Percentiles rank a stretch among this genome's conserved stretches.
Evolutionary conservation across 2,329 filamentous ascomycete species (phyloP).

Genomic region (Phialophora chinensis): DNA sequence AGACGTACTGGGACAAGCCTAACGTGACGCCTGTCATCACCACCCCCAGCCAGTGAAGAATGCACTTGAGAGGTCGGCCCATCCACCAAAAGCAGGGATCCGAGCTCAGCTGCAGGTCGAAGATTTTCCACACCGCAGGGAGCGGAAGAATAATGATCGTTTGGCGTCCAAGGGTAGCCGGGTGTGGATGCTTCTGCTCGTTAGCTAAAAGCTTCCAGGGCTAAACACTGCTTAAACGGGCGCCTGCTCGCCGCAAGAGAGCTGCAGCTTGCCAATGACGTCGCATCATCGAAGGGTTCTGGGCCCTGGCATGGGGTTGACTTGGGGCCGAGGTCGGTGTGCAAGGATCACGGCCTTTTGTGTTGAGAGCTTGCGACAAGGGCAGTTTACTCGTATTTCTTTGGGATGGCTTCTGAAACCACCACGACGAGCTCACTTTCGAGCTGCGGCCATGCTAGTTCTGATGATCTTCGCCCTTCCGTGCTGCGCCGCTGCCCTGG

Average conservation of each 20-base stretch:
- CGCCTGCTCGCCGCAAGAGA: constrained; percentile 6
- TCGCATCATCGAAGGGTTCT: constrained; percentile 16
- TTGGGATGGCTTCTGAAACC: neutral
- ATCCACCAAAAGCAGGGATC: constrained; percentile 8
- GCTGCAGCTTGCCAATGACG: constrained; percentile 21
- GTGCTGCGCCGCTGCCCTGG: neutral
- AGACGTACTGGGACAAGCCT: neutral
- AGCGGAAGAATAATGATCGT: constrained; percentile 5
- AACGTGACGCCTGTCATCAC: constrained; percentile 1
- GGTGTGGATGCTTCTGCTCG: constrained; percentile 19
- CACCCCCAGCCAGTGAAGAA: constrained; percentile 1
- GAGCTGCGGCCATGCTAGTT: neutral
- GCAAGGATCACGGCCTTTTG: neutral
- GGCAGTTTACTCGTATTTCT: neutral
- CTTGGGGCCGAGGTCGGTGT: constrained; percentile 12
- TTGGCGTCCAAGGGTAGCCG: neutral
- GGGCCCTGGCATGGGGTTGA: constrained; percentile 13
- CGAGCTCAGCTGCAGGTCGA: constrained; percentile 10
- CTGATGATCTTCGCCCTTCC: neutral
- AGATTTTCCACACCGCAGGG: neutral
- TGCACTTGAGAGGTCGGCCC: neutral
- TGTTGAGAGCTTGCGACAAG: neutral
- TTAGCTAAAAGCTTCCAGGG: constrained; percentile 17
- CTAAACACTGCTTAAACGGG: constrained; percentile 9
- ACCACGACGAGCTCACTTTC: neutral